phyloP scores from a whole-genome alignment of 192 early-diverging fungal species.

The Podila epigama region DNA sequence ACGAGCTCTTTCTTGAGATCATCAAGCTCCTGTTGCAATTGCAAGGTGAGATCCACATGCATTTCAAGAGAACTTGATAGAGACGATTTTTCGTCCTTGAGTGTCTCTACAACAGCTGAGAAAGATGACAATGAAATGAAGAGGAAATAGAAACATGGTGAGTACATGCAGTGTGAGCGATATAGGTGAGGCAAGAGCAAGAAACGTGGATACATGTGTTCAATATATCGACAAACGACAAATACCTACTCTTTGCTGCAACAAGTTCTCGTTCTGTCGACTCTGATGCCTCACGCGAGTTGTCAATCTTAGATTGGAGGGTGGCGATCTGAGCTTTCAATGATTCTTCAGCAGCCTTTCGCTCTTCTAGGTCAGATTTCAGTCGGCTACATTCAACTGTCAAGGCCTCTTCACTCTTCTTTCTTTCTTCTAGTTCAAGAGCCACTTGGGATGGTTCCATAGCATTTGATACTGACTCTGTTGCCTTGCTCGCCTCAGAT shows the following conservation, averaged over 20 bases:
- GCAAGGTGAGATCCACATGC: slow-evolving; percentile 33
- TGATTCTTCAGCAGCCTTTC: slow-evolving; percentile 25
- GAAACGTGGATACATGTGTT: slow-evolving; percentile 1
- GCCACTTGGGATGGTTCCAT: no score
- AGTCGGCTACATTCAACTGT: slow-evolving; percentile 19
- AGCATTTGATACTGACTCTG: background rate
- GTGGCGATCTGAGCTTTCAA: slow-evolving; percentile 28
- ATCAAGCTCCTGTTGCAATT: slow-evolving; percentile 40
- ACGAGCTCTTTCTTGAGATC: slow-evolving; percentile 15
- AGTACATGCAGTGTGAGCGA: background rate
- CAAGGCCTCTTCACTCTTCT: no score
- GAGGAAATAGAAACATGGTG: background rate
- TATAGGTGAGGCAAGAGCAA: background rate
- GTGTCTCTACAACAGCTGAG: slow-evolving; percentile 23
- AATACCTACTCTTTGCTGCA: slow-evolving; percentile 41
- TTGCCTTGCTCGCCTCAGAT: slow-evolving; percentile 17
- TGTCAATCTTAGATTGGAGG: slow-evolving; percentile 15
- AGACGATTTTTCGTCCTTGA: slow-evolving; percentile 26
- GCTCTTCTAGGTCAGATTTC: slow-evolving; percentile 32
- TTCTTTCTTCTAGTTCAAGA: no score
- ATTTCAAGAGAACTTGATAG: slow-evolving; percentile 38
- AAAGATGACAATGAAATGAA: background rate
- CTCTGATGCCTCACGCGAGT: background rate
- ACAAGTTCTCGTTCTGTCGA: slow-evolving; percentile 30
- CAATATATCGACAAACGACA: background rate